Percentiles rank a stretch among this genome's conserved stretches.
These are phyloP conservation scores for Williopsis jadinii DNA, from an alignment of 1,139 yeast genomes.

Conservation along the genomic window DNA sequence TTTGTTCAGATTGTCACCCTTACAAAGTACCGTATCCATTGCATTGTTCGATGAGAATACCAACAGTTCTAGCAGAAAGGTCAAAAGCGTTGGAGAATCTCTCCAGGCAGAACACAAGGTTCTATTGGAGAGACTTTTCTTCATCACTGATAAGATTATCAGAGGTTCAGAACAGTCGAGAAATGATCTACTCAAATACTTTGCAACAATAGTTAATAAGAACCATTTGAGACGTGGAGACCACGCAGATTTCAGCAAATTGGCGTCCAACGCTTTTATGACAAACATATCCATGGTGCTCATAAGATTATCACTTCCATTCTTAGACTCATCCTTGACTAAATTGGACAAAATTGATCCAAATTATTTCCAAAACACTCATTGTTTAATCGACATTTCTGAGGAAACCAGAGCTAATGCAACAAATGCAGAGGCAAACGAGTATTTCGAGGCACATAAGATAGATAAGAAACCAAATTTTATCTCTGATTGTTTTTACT, in stretches of 20 bases:
- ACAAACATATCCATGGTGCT: constrained; percentile 64
- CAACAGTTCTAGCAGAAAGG: constrained; percentile 34
- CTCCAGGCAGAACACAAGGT: constrained; percentile 54
- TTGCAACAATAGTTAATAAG: constrained; percentile 63
- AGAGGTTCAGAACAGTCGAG: constrained; percentile 69
- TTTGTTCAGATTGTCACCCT: constrained; percentile 66
- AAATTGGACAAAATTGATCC: constrained; percentile 75
- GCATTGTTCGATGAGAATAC: constrained; percentile 35
- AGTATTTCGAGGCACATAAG: constrained; percentile 37
- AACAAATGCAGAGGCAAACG: constrained; percentile 61
- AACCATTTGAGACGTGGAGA: constrained; percentile 87
- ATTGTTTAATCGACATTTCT: constrained; percentile 45
- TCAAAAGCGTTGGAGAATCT: constrained; percentile 44
- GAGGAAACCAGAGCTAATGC: constrained; percentile 85
- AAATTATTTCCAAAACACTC: constrained; percentile 47
- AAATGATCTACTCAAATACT: constrained; percentile 53
- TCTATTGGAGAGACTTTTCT: constrained; percentile 53
- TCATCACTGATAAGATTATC: constrained; percentile 65
- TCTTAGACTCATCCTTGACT: constrained; percentile 56
- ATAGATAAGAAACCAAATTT: constrained; percentile 50
- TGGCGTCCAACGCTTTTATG: constrained; percentile 80
- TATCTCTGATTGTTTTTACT: constrained; percentile 79
- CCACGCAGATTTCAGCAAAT: constrained; percentile 61
- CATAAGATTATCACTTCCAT: constrained; percentile 74
- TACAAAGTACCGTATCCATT: constrained; percentile 43